Evolutionary conservation across 495 filamentous ascomycete species (phyloP).

Genomic region (Xylaria nigripes): DNA sequence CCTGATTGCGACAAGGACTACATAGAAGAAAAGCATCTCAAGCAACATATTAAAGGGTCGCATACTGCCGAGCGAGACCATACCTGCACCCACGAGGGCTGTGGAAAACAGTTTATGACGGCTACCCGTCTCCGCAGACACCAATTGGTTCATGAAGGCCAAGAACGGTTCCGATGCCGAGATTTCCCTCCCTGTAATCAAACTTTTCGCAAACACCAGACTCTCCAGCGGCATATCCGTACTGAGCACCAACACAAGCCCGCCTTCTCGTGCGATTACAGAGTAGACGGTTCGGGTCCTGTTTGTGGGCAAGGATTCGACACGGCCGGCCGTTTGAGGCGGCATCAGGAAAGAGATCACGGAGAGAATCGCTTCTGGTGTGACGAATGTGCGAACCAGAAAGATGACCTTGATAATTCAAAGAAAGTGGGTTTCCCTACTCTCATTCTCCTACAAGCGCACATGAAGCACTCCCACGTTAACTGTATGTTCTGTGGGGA

Average conservation of each 20-base stretch:
- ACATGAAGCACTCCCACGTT: slow-evolving; percentile 63
- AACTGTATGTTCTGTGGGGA: slow-evolving; percentile 65
- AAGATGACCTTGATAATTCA: slow-evolving; percentile 15
- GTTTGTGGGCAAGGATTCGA: slow-evolving; percentile 65
- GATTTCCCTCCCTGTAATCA: slow-evolving; percentile 66
- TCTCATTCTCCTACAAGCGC: slow-evolving; percentile 57
- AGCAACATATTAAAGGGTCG: slow-evolving; percentile 70
- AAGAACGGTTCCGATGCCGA: slow-evolving; percentile 61
- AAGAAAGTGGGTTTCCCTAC: slow-evolving; percentile 57
- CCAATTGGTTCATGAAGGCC: slow-evolving; percentile 56
- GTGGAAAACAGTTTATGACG: slow-evolving; percentile 73
- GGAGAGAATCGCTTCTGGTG: slow-evolving; percentile 63
- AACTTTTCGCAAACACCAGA: slow-evolving; percentile 81
- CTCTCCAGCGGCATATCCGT: slow-evolving; percentile 73
- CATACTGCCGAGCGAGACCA: slow-evolving; percentile 67
- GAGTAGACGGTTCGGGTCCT: slow-evolving; percentile 48
- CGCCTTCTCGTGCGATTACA: slow-evolving; percentile 56
- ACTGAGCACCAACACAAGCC: slow-evolving; percentile 59
- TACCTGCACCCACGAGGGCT: slow-evolving; percentile 60
- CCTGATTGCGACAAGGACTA: slow-evolving; percentile 72
- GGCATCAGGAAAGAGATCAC: slow-evolving; percentile 65
- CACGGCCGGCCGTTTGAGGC: slow-evolving; percentile 54
- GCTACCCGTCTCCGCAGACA: slow-evolving; percentile 64
- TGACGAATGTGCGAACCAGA: slow-evolving; percentile 47
- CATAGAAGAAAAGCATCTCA: slow-evolving; percentile 69